Percentiles rank a stretch among this genome's conserved stretches.
These are phyloP conservation scores for Globisporangium sylvaticum DNA, from an alignment of 352 stramenopile genomes.

Conservation along the genomic window DNA sequence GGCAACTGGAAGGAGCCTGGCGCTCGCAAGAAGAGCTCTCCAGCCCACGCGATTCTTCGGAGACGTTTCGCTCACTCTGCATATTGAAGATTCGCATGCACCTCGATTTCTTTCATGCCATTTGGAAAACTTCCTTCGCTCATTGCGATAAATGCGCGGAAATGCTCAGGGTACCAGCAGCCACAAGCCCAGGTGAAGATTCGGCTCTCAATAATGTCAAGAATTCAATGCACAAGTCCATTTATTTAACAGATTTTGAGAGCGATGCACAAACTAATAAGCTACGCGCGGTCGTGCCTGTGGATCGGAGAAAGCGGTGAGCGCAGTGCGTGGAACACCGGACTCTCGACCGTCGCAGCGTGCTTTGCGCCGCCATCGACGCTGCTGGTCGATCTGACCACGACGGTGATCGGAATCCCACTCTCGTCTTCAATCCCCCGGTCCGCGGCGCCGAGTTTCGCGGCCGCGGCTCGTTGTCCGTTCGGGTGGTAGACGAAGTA, in stretches of 20 bases:
- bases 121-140: neutral
- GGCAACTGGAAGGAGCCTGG: neutral
- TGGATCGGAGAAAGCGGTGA: conserved; percentile 11
- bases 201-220: neutral
- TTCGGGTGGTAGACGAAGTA: conserved; percentile 14
- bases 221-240: neutral
- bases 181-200: neutral
- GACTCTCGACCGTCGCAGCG: neutral
- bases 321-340: conserved; percentile 4
- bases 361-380: neutral
- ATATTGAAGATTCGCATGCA: neutral
- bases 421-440: conserved; percentile 2
- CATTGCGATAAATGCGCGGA: neutral
- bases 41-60: neutral
- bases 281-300: neutral
- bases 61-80: neutral
- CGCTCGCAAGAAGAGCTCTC: neutral
- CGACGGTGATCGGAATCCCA: conserved; percentile 1
- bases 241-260: neutral
- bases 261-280: neutral
- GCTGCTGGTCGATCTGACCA: neutral
- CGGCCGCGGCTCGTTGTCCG: neutral
- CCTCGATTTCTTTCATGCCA: neutral
- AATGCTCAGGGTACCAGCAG: neutral
- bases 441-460: neutral